phyloP scores from a whole-genome alignment of 768 basidiomycete species.

The Postia placenta region DNA sequence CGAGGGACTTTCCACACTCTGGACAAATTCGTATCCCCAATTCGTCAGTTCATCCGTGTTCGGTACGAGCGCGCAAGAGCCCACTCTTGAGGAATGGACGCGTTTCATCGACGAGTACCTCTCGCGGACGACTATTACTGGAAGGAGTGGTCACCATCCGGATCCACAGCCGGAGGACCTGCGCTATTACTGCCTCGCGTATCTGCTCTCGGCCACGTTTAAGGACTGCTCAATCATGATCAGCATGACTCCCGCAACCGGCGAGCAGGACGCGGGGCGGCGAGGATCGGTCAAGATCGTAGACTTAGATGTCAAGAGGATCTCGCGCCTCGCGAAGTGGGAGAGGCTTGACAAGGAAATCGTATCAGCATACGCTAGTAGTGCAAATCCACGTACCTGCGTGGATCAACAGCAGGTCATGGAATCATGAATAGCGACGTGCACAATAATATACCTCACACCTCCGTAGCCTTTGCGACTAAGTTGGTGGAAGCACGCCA shows the following conservation, averaged over 20 bases:
- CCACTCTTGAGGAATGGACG: constrained; percentile 59
- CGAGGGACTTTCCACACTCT: constrained; percentile 55
- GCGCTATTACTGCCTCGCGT: constrained; percentile 63
- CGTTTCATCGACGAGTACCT: constrained; percentile 53
- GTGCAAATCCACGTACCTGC: no score
- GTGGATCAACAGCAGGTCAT: no score
- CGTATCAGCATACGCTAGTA: constrained; percentile 38
- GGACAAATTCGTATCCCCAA: constrained; percentile 10
- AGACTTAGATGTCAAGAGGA: constrained; percentile 80
- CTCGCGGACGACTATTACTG: constrained; percentile 30
- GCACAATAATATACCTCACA: no score
- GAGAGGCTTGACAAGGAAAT: constrained; percentile 67
- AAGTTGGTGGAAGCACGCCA: no score
- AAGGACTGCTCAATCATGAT: constrained; percentile 90
- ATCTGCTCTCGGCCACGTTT: constrained; percentile 87
- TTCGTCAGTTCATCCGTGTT: constrained; percentile 5
- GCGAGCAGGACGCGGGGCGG: constrained; percentile 4
- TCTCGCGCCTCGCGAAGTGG: constrained; percentile 65
- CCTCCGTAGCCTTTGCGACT: no score
- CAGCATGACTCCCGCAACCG: constrained; percentile 21
- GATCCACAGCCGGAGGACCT: constrained; percentile 28
- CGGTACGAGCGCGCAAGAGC: constrained; percentile 33
- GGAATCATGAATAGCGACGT: no score
- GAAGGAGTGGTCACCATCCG: no score
- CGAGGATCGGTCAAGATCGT: constrained; percentile 56